Evolutionary conservation across 2,329 filamentous ascomycete species (phyloP), one percentile per base, ranked within the genome.

Genomic region (Basipetospora chlamydospora): DNA sequence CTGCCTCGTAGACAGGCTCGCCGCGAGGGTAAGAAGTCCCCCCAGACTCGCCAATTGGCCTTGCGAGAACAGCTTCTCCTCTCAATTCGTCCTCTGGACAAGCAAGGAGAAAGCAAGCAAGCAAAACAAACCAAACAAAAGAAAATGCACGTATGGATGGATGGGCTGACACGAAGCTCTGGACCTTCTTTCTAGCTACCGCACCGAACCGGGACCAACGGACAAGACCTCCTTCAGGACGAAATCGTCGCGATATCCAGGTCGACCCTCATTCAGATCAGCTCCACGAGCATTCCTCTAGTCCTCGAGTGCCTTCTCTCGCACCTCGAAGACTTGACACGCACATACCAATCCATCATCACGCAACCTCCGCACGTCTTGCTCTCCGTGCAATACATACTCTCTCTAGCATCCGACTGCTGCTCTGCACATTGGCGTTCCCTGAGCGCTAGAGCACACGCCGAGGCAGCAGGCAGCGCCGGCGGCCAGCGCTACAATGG

Each of bases 361-460:
- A 55, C 59, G 16, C 73, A 76, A 45, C 73, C 74, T 2, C 57
- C 63, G 26, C 70, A 77, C 47, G 62, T 80, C 35, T 56, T 79
- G 22, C 62, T 72, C 32, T 79, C 77, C 13, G 75, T 80, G 50
- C 58, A 75, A 33, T 80, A 76, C 46, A 58, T 79, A n/a, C 54
- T 80, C 34, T 64, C 69, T 33, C 58, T 80, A 28, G 62, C 75
- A 25, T 71, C 74, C 48, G 74, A 80, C 47, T 80, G 76, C 49
- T 80, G 73, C 45, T 64, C 66, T 35, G 66, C 67, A 37, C 66
- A 76, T 49, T 79, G 74, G 73, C 56, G 64, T 20, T 54, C 58
- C 26, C 49, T 66, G 29, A 56, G 60, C 39, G 47, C 41, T 22
- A 43, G 48, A 4, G 39, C 39, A 18, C 34, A 41, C 7, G 37